phyloP scores from a whole-genome alignment of 495 filamentous ascomycete genomes.

The Annulohypoxylon moriforme region DNA sequence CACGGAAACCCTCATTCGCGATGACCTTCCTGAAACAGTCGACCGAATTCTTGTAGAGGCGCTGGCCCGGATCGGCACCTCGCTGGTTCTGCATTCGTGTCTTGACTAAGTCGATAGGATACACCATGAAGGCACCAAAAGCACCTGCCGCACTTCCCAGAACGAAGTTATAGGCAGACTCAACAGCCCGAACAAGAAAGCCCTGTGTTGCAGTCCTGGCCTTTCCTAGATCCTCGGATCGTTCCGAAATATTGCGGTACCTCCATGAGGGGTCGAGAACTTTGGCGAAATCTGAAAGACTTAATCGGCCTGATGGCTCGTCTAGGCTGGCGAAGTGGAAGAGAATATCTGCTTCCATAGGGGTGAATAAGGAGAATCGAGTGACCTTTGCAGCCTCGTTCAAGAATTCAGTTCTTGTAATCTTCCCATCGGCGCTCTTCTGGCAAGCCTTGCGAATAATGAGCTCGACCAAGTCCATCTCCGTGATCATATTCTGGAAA shows the following conservation, averaged over 20 bases:
- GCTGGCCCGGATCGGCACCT: constrained; percentile 78
- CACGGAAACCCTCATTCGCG: constrained; percentile 87
- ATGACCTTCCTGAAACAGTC: constrained; percentile 95
- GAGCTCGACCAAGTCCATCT: constrained; percentile 97
- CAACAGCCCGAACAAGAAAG: constrained; percentile 69
- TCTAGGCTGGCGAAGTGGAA: constrained; percentile 98
- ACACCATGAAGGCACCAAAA: constrained; percentile 98
- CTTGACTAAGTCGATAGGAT: constrained; percentile 98
- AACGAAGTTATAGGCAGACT: constrained; percentile 88
- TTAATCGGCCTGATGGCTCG: constrained; percentile 84
- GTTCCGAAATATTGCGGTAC: constrained; percentile 61
- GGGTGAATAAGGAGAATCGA: constrained; percentile 93
- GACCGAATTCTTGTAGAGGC: constrained; percentile 94
- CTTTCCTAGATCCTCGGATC: constrained; percentile 48
- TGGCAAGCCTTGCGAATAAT: constrained; percentile 86
- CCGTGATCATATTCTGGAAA: constrained; percentile 94
- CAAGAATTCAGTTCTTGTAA: constrained; percentile 92
- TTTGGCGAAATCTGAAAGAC: constrained; percentile 87
- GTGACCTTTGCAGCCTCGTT: constrained; percentile 92
- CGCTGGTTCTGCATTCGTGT: constrained; percentile 99
- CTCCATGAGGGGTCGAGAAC: constrained; percentile 95
- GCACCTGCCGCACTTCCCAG: constrained; percentile 92
- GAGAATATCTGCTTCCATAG: constrained; percentile 98
- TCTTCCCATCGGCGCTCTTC: constrained; percentile 89
- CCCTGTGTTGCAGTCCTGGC: constrained; percentile 57